Percentiles rank a stretch among this genome's conserved stretches.
phyloP scores from a whole-genome alignment of 352 stramenopile genomes.

The Hyaloperonospora brassicae region DNA sequence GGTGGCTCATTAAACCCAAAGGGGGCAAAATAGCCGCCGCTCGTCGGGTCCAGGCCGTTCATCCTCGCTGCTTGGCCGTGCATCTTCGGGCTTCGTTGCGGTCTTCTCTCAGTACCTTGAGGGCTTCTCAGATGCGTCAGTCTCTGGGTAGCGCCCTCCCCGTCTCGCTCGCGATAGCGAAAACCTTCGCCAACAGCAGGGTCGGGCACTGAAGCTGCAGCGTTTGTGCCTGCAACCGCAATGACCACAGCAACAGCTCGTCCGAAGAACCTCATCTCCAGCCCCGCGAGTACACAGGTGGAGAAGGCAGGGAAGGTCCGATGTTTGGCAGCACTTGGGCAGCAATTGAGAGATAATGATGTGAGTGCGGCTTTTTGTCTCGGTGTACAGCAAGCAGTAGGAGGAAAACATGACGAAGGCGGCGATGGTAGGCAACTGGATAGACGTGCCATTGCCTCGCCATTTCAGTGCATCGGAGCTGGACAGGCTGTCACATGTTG shows the following conservation, averaged over 20 bases:
- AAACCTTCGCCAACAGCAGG: neutral
- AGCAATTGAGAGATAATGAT: too few species aligned
- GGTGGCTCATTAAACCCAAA: slow-evolving; percentile 37
- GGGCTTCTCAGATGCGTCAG: neutral
- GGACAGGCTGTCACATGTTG: too few species aligned
- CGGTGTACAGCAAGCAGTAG: too few species aligned
- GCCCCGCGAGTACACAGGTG: too few species aligned
- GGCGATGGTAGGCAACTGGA: too few species aligned
- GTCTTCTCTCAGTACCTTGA: too few species aligned
- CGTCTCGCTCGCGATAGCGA: neutral
- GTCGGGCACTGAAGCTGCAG: neutral
- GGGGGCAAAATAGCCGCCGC: slow-evolving; percentile 20
- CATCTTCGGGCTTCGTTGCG: neutral
- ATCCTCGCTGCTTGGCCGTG: neutral
- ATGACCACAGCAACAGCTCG: neutral
- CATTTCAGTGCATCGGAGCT: too few species aligned
- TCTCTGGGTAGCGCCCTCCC: neutral
- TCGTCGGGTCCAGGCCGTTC: neutral
- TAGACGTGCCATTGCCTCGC: too few species aligned
- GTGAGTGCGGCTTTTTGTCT: too few species aligned
- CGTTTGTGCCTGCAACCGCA: neutral
- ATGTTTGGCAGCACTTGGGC: too few species aligned
- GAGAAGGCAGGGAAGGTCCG: too few species aligned
- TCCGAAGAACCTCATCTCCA: neutral
- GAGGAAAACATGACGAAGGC: too few species aligned